A percentile compares a stretch with the other conserved stretches of the same genome.
phyloP scores from a whole-genome alignment of 2,329 filamentous ascomycete genomes.

The Drechslerella coelobrocha region DNA sequence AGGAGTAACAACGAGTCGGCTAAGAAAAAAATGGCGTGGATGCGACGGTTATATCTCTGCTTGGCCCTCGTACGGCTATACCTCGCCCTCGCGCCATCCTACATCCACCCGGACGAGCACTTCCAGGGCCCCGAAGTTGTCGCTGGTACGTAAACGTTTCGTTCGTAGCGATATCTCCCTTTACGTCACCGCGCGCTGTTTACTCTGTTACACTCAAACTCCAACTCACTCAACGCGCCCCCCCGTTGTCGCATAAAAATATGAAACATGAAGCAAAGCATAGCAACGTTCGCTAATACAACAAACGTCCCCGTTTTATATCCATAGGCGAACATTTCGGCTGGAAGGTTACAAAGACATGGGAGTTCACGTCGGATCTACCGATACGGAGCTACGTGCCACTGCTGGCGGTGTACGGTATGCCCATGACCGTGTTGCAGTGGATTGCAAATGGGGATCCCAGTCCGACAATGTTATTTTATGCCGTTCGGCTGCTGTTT shows the following conservation, averaged over 20 bases:
- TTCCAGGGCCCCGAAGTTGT: slow-evolving; percentile 98
- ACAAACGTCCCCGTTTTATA: too few species aligned
- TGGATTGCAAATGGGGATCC: slow-evolving; percentile 89
- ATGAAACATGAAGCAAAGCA: too few species aligned
- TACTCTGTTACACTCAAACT: too few species aligned
- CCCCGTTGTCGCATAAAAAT: background rate
- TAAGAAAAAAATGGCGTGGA: slow-evolving; percentile 71
- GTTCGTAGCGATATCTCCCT: slow-evolving; percentile 19
- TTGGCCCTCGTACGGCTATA: slow-evolving; percentile 87
- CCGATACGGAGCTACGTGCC: slow-evolving; percentile 97
- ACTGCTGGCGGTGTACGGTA: slow-evolving; percentile 91
- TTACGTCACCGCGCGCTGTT: too few species aligned
- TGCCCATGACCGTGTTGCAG: slow-evolving; percentile 89
- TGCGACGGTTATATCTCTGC: slow-evolving; percentile 80
- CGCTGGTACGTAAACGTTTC: slow-evolving; percentile 75
- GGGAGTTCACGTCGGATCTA: slow-evolving; percentile 89
- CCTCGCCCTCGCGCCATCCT: slow-evolving; percentile 92
- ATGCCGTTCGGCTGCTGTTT: slow-evolving; percentile 86
- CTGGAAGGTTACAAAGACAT: slow-evolving; percentile 87
- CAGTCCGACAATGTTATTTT: slow-evolving; percentile 81
- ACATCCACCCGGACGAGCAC: slow-evolving; percentile 97
- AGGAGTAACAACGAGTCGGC: background rate
- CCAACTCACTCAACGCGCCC: background rate
- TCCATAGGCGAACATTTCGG: slow-evolving; percentile 84
- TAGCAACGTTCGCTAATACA: background rate